Evolutionary conservation across 2,329 filamentous ascomycete species (phyloP).

Genomic region (Epichloe amarillans): DNA sequence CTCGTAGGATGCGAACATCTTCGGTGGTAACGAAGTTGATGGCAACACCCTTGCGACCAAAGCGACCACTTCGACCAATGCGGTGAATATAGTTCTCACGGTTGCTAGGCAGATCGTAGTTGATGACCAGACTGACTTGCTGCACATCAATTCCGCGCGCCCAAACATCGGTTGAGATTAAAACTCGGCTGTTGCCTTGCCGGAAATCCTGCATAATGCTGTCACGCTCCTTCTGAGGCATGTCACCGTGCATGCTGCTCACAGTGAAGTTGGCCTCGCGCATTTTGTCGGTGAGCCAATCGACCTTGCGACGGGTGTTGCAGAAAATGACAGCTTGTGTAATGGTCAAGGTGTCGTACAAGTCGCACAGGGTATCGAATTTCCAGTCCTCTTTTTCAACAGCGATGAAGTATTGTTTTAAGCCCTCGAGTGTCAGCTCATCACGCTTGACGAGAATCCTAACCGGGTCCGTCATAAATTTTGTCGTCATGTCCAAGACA

Average conservation of each 20-base stretch:
- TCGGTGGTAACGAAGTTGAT: slow-evolving; percentile 99
- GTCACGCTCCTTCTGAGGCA: slow-evolving; percentile 96
- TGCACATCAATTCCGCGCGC: slow-evolving; percentile 97
- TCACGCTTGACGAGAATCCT: slow-evolving; percentile 97
- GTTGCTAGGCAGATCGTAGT: slow-evolving; percentile 96
- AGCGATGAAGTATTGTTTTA: slow-evolving; percentile 98
- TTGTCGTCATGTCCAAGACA: slow-evolving; percentile 97
- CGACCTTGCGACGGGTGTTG: slow-evolving; percentile 97
- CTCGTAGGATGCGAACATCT: slow-evolving; percentile 90
- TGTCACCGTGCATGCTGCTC: slow-evolving; percentile 96
- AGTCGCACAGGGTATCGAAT: slow-evolving; percentile 94
- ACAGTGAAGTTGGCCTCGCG: slow-evolving; percentile 97
- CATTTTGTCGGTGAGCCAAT: slow-evolving; percentile 99
- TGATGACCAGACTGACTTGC: slow-evolving; percentile 96
- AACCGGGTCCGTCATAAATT: slow-evolving; percentile 98
- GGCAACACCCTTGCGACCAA: slow-evolving; percentile 94
- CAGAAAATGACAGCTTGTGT: slow-evolving; percentile 99
- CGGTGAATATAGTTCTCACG: slow-evolving; percentile 99
- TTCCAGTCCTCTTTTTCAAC: slow-evolving; percentile 99
- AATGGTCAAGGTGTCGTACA: slow-evolving; percentile 97
- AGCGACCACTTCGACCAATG: slow-evolving; percentile 88
- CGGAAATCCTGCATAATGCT: slow-evolving; percentile 99
- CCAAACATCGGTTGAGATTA: slow-evolving; percentile 97
- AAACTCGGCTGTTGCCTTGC: slow-evolving; percentile 86
- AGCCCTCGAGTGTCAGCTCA: slow-evolving; percentile 88